These are phyloP conservation scores for Debaryomyces psychrophilus DNA, from an alignment of 1,139 yeast species.

Conservation along the genomic window DNA sequence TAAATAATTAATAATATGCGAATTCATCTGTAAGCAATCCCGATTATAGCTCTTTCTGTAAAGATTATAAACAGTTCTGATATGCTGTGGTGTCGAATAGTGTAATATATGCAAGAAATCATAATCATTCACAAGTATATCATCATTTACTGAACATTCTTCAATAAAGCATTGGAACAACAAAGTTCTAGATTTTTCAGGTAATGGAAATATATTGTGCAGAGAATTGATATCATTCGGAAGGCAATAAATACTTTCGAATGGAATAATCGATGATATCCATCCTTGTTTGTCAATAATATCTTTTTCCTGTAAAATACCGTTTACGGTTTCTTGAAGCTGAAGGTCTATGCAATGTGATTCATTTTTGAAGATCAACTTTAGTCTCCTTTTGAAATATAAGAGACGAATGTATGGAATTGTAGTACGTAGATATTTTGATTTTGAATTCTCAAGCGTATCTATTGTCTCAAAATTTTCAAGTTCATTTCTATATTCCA, in stretches of 20 bases:
- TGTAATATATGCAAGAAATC: slow-evolving; percentile 10
- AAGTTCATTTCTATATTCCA: slow-evolving; percentile 3
- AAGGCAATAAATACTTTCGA: slow-evolving; percentile 1
- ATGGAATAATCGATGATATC: slow-evolving; percentile 11
- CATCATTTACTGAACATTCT: neutral
- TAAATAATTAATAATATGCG: slow-evolving; percentile 10
- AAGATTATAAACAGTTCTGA: neutral
- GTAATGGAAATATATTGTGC: neutral
- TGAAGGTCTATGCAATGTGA: neutral
- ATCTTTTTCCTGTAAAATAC: slow-evolving; percentile 2
- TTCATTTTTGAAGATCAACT: neutral
- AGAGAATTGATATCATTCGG: neutral
- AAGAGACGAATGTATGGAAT: slow-evolving; percentile 8
- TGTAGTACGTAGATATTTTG: neutral
- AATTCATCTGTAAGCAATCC: neutral
- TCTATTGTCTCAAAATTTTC: slow-evolving; percentile 6
- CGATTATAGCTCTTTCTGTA: slow-evolving; percentile 5
- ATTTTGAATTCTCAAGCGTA: slow-evolving; percentile 1
- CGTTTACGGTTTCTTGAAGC: neutral
- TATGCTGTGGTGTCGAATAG: neutral
- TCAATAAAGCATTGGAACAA: neutral
- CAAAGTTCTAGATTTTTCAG: neutral
- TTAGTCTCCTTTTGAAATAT: slow-evolving; percentile 6
- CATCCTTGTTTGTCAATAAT: slow-evolving; percentile 8
- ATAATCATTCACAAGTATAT: slow-evolving; percentile 8